Conservation (phyloP, 371 early-diverging fungal genomes). For the Mucor sp. region DNA sequence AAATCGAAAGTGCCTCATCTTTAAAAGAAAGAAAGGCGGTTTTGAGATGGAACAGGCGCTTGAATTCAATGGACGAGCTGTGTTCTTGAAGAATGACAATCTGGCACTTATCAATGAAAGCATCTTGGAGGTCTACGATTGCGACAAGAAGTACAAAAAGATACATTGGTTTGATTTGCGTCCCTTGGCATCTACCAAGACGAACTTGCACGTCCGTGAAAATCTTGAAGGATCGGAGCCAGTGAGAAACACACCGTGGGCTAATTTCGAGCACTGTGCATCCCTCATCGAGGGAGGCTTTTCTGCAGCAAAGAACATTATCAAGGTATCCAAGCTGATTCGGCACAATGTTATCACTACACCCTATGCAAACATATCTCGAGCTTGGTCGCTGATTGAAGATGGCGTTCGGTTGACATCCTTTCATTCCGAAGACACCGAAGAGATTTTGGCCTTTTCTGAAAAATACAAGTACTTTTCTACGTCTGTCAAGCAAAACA, state of each 20-base stretch:
- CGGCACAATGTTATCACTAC: conserved; percentile 7
- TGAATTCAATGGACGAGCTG: conserved; percentile 1
- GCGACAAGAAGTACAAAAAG: neutral
- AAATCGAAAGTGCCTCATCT: no score
- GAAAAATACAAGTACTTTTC: conserved; percentile 6
- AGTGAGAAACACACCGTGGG: neutral
- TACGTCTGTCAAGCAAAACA: neutral
- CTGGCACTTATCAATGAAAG: neutral
- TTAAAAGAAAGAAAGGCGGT: no score
- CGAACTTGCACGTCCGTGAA: neutral
- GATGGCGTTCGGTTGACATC: conserved; percentile 10
- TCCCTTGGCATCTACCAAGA: neutral
- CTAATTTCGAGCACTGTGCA: neutral
- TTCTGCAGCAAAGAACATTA: neutral
- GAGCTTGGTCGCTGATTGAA: conserved; percentile 10
- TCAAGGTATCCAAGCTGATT: conserved; percentile 4
- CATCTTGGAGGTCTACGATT: neutral
- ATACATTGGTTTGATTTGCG: neutral
- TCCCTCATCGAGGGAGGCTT: neutral
- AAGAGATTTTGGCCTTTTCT: conserved; percentile 13
- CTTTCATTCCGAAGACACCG: neutral
- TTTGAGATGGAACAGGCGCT: no score
- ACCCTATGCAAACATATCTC: neutral
- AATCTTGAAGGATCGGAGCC: neutral
- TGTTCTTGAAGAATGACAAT: neutral